Conservation (phyloP, 139 green algal species). For the Gonium pectorale region DNA sequence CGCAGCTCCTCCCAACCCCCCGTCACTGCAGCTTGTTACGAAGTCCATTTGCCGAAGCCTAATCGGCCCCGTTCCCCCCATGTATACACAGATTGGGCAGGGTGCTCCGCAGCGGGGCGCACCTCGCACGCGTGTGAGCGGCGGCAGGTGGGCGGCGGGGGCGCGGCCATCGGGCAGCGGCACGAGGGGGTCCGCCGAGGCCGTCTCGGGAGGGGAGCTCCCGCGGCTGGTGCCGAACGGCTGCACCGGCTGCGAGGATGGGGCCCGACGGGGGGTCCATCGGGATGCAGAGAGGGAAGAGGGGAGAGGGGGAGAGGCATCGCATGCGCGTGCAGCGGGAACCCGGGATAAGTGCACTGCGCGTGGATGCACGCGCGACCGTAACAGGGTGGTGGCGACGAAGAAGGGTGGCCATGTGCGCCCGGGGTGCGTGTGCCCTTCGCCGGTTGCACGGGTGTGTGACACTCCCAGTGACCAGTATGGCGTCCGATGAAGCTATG, state of each 20-base stretch:
- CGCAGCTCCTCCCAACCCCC: too few species aligned
- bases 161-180: conserved; percentile 13
- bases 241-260: not conserved
- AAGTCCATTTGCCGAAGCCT: too few species aligned
- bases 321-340: not conserved
- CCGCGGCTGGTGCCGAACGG: conserved; percentile 5
- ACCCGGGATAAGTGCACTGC: not conserved
- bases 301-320: not conserved
- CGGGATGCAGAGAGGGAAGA: not conserved
- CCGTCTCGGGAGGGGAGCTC: not conserved
- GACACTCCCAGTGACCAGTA: not conserved
- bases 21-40: too few species aligned
- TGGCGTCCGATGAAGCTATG: not conserved
- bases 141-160: not conserved
- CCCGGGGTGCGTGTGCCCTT: too few species aligned
- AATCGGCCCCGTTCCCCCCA: not conserved
- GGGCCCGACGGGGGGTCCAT: not conserved
- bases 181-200: not conserved
- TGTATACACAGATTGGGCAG: not conserved
- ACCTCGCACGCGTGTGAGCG: conserved; percentile 12
- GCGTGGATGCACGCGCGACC: too few species aligned
- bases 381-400: too few species aligned
- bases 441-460: not conserved
- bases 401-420: too few species aligned
- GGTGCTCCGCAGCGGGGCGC: not conserved